phyloP scores from a whole-genome alignment of 2,329 filamentous ascomycete genomes.

The Balansia obtecta region DNA sequence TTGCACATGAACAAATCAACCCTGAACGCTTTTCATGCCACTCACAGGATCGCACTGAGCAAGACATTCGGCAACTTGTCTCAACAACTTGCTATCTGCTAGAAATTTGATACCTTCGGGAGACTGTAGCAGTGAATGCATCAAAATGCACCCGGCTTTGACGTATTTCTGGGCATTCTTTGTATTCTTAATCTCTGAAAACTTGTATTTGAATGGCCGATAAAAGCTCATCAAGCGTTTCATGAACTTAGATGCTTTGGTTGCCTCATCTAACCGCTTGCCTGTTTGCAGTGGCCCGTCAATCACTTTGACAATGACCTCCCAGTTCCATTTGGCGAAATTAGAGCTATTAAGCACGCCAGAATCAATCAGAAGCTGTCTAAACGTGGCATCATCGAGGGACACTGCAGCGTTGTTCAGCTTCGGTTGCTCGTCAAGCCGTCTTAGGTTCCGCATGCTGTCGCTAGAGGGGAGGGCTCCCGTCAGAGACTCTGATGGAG shows the following conservation, averaged over 20 bases:
- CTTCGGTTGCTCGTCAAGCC: constrained; percentile 46
- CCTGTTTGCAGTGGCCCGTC: constrained; percentile 86
- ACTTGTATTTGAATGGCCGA: constrained; percentile 91
- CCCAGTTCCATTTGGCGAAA: constrained; percentile 96
- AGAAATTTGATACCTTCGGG: constrained; percentile 75
- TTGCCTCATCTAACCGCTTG: constrained; percentile 85
- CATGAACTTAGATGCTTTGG: constrained; percentile 90
- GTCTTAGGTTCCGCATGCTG: constrained; percentile 33
- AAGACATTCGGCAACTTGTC: constrained; percentile 90
- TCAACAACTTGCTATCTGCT: constrained; percentile 80
- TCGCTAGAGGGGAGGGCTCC: constrained; percentile 28
- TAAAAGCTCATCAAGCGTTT: constrained; percentile 93
- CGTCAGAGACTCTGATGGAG: constrained; percentile 32
- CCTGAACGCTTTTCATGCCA: not conserved
- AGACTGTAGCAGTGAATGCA: constrained; percentile 77
- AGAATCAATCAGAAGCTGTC: constrained; percentile 59
- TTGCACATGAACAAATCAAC: not conserved
- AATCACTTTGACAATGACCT: constrained; percentile 77
- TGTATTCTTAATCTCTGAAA: constrained; percentile 80
- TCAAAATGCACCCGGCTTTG: constrained; percentile 73
- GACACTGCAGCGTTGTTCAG: constrained; percentile 26
- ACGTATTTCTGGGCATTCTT: constrained; percentile 92
- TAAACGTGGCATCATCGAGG: constrained; percentile 50
- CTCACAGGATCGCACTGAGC: constrained; percentile 84
- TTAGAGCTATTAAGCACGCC: constrained; percentile 82